A percentile compares a stretch with the other conserved stretches of the same genome.
These are phyloP conservation scores for Helianthus tuberosus DNA, from an alignment of 129 eudicot genomes.

Conservation along the genomic window DNA sequence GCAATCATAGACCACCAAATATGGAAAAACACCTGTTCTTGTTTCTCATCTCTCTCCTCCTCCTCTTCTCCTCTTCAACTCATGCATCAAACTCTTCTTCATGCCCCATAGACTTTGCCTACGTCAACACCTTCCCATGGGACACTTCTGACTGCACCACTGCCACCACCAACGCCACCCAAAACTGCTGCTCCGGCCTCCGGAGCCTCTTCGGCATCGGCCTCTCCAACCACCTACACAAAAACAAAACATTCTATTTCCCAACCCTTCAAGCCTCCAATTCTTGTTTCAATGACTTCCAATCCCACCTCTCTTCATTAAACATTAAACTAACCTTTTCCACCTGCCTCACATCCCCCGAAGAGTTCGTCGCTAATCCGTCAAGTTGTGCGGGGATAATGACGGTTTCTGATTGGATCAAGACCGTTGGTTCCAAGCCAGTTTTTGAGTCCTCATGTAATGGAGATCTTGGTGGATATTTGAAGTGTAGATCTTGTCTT, in stretches of 20 bases:
- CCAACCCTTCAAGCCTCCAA: constrained; percentile 38
- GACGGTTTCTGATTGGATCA: constrained; percentile 49
- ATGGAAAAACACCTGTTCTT: neutral
- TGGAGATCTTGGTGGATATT: constrained; percentile 47
- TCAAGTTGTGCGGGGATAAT: constrained; percentile 53
- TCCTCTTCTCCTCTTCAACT: constrained; percentile 16
- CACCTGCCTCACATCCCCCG: constrained; percentile 42
- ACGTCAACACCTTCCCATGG: constrained; percentile 68
- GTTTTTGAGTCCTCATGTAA: constrained; percentile 45
- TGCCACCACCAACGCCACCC: constrained; percentile 27
- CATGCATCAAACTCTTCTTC: constrained; percentile 39
- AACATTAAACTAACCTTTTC: constrained; percentile 23
- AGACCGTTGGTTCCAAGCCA: constrained; percentile 30
- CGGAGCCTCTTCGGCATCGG: constrained; percentile 63
- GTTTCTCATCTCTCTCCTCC: constrained; percentile 13
- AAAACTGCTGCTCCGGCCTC: constrained; percentile 62
- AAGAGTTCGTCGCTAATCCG: constrained; percentile 44
- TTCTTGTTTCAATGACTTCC: constrained; percentile 53
- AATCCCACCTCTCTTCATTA: constrained; percentile 24
- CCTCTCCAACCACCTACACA: constrained; percentile 52
- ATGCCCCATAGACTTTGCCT: constrained; percentile 63
- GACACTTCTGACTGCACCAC: constrained; percentile 49
- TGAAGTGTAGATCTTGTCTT: constrained; percentile 53
- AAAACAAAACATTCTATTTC: constrained; percentile 51
- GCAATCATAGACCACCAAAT: neutral